Base-by-base conservation (phyloP, 805 yeast genomes). In the Spathaspora sp. region DNA sequence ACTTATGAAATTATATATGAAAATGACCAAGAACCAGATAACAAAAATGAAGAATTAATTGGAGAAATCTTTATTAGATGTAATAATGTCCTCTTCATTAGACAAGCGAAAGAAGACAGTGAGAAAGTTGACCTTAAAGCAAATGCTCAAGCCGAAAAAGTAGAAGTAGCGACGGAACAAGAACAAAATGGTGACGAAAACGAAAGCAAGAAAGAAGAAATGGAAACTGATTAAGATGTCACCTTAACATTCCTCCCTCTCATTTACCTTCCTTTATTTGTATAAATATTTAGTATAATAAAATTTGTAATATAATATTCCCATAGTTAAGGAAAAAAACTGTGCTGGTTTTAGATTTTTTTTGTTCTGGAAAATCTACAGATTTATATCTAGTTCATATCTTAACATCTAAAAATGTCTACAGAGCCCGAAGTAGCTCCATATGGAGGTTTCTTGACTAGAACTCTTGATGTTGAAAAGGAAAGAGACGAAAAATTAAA, bases 11-110 rank as follows among this genome's bases (percentile, higher is more conserved):
- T 75, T 35, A 35, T 35, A 35, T 35, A 35, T 16, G 40, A 35
- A 16, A n/a, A n/a, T n/a, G 78, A 80, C 47, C 81, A 84, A 5
- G 66, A 68, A 6, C 12, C 12, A 10, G 35, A 31, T 11, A 35
- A 3, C 17, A 35, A 35, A 16, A 52, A 52, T 12, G 68, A 64
- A 44, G 73, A 66, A 48, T 51, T 55, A 20, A 76, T 87, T 8
- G 91, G 89, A 19, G 97, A 92, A 59, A 73, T 93, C 19, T 87
- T 93, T 62, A 85, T 92, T 52, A 77, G 98, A 63, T 92, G 98
- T 67, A 92, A 92, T 64, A 92, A 93, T 58, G 97, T 92, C 1
- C 74, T 92, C 45, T 90, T 89, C 82, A 72, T 87, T 19, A 77
- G 87, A 47, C 81, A 78, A 54, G 70, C 26, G 4, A 31, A 31